Evolutionary conservation across 2,329 filamentous ascomycete genomes (phyloP), one percentile per base, ranked within the genome.

Genomic region (Cercospora canescens): DNA sequence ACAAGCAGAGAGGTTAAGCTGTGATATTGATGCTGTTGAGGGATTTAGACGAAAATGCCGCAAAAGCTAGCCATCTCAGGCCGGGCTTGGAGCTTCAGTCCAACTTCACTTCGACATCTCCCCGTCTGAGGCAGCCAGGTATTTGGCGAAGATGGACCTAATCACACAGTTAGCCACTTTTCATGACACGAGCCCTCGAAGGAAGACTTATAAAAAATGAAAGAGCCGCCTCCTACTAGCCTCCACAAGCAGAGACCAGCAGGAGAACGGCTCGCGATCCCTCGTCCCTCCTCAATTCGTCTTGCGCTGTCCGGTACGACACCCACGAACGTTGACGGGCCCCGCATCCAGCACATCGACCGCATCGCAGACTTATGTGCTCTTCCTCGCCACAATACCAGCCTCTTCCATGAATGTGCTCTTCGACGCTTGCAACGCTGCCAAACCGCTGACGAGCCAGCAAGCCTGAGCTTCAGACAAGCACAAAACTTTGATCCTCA

Each of bases 401-500:
- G 59, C 59, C 32, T 28, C 28, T 21, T 56, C 16, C 32, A 26
- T 16, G 32, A 37, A 41, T 18, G 9, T 32, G 37, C 18, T 39
- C 39, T 24, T 58, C 39, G 24, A 41, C 37, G 30, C 24, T 48
- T 39, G n/a, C 30, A 50, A 48, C 28, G 52, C 41, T 57, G 52
- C 60, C 57, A 50, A 28, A 54, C 39, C 48, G 55, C 41, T 63
- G 32, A 66, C 55, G 54, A 48, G 69, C 67, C 62, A 68, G 73
- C 72, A 64, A 68, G 68, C 59, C 64, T 60, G 70, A 77, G 76
- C 75, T 82, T 72, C 86, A 83, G 92, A 94, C 91, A 94, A 94
- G 92, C 86, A 63, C 92, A 83, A 93, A 89, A 84, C 92, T 93
- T 93, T 96, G 92, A 96, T 89, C 83, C 91, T 91, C 93, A 93